Evolutionary conservation across 768 basidiomycete species (phyloP).

Genomic region (Stropharia rugosoannulata): DNA sequence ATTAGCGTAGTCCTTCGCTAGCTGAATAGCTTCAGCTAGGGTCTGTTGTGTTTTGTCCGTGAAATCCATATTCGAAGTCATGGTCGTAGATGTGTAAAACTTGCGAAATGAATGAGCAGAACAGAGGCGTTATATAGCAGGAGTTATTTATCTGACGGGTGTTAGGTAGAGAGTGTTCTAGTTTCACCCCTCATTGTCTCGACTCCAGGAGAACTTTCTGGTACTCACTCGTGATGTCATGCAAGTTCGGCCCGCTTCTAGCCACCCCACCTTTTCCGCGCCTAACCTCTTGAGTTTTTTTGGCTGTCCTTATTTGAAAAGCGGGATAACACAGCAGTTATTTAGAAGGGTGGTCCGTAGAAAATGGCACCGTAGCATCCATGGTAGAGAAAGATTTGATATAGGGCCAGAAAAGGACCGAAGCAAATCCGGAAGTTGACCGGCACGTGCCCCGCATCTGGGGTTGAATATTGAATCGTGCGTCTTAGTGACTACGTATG

Average conservation of each 20-base stretch:
- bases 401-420: not conserved
- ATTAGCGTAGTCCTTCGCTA: constrained; percentile 83
- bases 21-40: constrained; percentile 69
- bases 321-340: too few species aligned
- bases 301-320: too few species aligned
- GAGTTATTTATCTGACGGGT: not conserved
- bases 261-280: not conserved
- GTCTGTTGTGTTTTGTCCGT: constrained; percentile 82
- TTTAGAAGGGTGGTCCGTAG: too few species aligned
- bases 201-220: constrained; percentile 18
- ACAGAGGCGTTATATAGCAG: constrained; percentile 1
- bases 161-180: constrained; percentile 9
- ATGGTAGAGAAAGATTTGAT: not conserved
- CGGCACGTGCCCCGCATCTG: not conserved
- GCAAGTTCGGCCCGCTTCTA: not conserved
- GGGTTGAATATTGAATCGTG: too few species aligned
- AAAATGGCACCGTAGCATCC: too few species aligned
- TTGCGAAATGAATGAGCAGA: not conserved
- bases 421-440: not conserved
- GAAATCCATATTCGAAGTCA: constrained; percentile 69
- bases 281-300: too few species aligned
- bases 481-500: too few species aligned
- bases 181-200: constrained; percentile 12
- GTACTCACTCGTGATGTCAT: constrained; percentile 12
- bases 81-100: constrained; percentile 21